These are phyloP conservation scores for Penicilliopsis zonata DNA, from an alignment of 495 filamentous ascomycete genomes.

Conservation along the genomic window DNA sequence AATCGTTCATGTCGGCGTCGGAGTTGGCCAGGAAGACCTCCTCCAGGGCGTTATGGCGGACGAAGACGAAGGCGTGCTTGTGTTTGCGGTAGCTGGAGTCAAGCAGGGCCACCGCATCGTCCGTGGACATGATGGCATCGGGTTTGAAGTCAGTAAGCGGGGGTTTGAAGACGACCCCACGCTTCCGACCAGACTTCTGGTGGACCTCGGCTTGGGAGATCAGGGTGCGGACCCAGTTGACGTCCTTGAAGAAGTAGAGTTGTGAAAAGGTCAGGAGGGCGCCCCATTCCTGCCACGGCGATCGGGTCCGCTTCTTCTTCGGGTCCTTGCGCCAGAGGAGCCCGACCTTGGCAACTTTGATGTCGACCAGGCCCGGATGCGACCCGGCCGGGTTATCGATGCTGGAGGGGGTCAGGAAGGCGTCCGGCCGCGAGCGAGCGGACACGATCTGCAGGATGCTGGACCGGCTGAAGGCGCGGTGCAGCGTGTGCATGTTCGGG, in stretches of 20 bases:
- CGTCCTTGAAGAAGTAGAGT: slow-evolving; percentile 92
- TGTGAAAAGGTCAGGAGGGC: slow-evolving; percentile 90
- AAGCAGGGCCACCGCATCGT: slow-evolving; percentile 78
- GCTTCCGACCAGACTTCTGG: slow-evolving; percentile 38
- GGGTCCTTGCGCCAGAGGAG: slow-evolving; percentile 89
- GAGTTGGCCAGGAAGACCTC: slow-evolving; percentile 84
- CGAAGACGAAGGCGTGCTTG: slow-evolving; percentile 87
- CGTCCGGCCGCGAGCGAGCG: slow-evolving; percentile 80
- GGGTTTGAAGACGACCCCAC: slow-evolving; percentile 75
- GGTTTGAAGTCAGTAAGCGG: slow-evolving; percentile 86
- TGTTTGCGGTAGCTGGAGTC: slow-evolving; percentile 89
- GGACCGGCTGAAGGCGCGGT: slow-evolving; percentile 79
- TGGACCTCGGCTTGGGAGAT: slow-evolving; percentile 78
- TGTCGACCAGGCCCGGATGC: slow-evolving; percentile 88
- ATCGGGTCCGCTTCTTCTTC: slow-evolving; percentile 89
- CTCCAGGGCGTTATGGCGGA: slow-evolving; percentile 78
- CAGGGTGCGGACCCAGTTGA: slow-evolving; percentile 79
- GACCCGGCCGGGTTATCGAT: slow-evolving; percentile 76
- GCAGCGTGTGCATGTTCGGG: slow-evolving; percentile 64
- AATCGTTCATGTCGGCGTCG: slow-evolving; percentile 90
- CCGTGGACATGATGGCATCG: slow-evolving; percentile 81
- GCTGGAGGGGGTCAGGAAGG: slow-evolving; percentile 80
- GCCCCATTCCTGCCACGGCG: slow-evolving; percentile 98
- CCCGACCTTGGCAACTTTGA: slow-evolving; percentile 94
- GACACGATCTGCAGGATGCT: slow-evolving; percentile 92